A percentile compares a stretch with the other conserved stretches of the same genome.
phyloP scores from a whole-genome alignment of 2,329 filamentous ascomycete species.

The Aspergillus candidus region DNA sequence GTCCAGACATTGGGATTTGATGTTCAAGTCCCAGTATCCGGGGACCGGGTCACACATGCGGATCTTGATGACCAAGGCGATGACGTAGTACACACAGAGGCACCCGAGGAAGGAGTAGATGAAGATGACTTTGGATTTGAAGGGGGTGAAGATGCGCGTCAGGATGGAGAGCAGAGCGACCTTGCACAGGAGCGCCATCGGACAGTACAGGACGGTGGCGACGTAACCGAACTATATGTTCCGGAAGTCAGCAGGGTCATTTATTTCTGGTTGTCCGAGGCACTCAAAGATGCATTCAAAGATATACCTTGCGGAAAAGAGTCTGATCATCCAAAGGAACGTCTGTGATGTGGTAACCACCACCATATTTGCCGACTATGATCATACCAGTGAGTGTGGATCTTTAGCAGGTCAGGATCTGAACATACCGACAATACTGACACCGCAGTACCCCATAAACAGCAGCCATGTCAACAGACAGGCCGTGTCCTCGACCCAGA shows the following conservation, averaged over 20 bases:
- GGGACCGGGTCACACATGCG: slow-evolving; percentile 34
- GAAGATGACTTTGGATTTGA: slow-evolving; percentile 26
- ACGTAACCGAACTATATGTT: slow-evolving; percentile 26
- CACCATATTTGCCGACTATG: slow-evolving; percentile 30
- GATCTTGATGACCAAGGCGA: slow-evolving; percentile 34
- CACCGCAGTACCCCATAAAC: slow-evolving; percentile 31
- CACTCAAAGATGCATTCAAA: neutral
- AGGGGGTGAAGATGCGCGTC: slow-evolving; percentile 34
- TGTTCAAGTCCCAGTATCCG: slow-evolving; percentile 27
- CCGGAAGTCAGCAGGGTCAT: neutral
- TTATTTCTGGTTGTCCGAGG: no score
- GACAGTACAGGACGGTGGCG: slow-evolving; percentile 37
- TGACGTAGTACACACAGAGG: slow-evolving; percentile 31
- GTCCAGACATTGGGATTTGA: slow-evolving; percentile 28
- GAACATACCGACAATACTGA: slow-evolving; percentile 22
- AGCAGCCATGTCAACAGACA: slow-evolving; percentile 18
- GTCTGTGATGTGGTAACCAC: slow-evolving; percentile 28
- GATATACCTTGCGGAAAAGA: slow-evolving; percentile 23
- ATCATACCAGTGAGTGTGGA: neutral
- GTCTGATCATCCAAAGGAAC: slow-evolving; percentile 16
- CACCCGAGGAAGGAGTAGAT: slow-evolving; percentile 32
- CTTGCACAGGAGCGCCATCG: slow-evolving; percentile 35
- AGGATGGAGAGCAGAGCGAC: slow-evolving; percentile 34
- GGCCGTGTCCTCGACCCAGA: slow-evolving; percentile 27
- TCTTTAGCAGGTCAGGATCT: neutral